phyloP scores from a whole-genome alignment of 75 land plant genomes.

The Cupressus sempervirens region DNA sequence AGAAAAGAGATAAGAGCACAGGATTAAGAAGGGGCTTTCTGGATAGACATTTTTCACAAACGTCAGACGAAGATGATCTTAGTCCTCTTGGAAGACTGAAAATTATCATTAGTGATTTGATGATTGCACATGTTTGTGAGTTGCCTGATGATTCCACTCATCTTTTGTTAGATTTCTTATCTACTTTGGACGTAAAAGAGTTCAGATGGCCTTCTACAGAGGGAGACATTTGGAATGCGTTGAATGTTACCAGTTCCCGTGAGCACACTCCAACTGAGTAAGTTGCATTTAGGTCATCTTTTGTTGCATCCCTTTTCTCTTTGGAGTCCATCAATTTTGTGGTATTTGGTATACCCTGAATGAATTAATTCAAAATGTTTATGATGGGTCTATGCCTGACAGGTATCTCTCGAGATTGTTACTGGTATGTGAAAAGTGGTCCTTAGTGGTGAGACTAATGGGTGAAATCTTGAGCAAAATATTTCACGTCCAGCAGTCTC shows the following conservation, averaged over 20 bases:
- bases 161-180: constrained; percentile 8
- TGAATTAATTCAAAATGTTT: neutral
- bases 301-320: neutral
- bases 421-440: constrained; percentile 16
- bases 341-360: neutral
- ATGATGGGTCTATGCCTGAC: neutral
- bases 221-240: constrained; percentile 25
- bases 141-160: constrained; percentile 5
- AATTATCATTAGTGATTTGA: constrained; percentile 19
- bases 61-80: neutral
- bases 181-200: neutral
- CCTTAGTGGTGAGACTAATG: constrained; percentile 18
- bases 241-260: constrained; percentile 9
- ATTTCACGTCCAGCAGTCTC: neutral
- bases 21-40: constrained; percentile 21
- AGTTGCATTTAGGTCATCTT: constrained; percentile 2
- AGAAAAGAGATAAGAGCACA: constrained; percentile 2
- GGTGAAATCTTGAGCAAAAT: constrained; percentile 7
- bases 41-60: constrained; percentile 1
- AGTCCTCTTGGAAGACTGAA: constrained; percentile 19
- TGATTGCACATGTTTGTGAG: constrained; percentile 7
- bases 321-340: neutral
- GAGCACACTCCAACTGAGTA: constrained; percentile 10
- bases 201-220: constrained; percentile 28
- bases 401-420: constrained; percentile 21